Evolutionary conservation across 345 rosid genomes (phyloP), one percentile per base, ranked within the genome.

Genomic region (Erodium maritimum): DNA sequence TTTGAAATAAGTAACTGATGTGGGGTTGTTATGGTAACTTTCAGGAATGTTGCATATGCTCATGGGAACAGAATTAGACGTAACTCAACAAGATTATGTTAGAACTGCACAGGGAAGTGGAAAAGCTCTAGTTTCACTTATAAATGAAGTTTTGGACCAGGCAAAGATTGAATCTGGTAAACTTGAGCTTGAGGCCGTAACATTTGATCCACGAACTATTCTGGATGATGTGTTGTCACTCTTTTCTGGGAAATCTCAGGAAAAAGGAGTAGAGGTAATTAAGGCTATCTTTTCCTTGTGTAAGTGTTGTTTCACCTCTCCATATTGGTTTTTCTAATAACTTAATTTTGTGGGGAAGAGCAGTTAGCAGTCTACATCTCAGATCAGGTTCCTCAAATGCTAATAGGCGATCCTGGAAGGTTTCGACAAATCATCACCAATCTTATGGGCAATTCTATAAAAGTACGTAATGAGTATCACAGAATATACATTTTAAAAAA

Each of bases 111-210:
- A 86, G 63, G 95, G 73, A 53, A 91, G 98, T 66, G 98, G 98
- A 61, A 88, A 80, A 79, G 95, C 96, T 65, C 75, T 91, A 46
- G 90, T 91, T 24, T 80, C 98, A 24, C 77, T 91, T 51, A 86
- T 91, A 68, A 91, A 91, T 65, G 96, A 82, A 77, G 95, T 91
- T 59, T 75, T 91, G 77, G 95, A 88, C 71, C 95, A 86, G 73
- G 98, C 98, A 21, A 91, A 91, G 71, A 87, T 88, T 16, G 93
- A 91, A 73, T 82, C 98, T 52, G 98, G 98, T 52, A 91, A 91
- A 66, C 86, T 91, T 66, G 98, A 88, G 80, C 95, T 91, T 55
- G 98, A 88, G 71, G 87, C 80, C 53, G 87, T 86, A 71, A 83
- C 70, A 62, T 91, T 91, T 65, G 88, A 88, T 75, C 71, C 84